Evolutionary conservation across 2,329 filamentous ascomycete species (phyloP), one percentile per base, ranked within the genome.

Genomic region (Neocucurbitaria cava): DNA sequence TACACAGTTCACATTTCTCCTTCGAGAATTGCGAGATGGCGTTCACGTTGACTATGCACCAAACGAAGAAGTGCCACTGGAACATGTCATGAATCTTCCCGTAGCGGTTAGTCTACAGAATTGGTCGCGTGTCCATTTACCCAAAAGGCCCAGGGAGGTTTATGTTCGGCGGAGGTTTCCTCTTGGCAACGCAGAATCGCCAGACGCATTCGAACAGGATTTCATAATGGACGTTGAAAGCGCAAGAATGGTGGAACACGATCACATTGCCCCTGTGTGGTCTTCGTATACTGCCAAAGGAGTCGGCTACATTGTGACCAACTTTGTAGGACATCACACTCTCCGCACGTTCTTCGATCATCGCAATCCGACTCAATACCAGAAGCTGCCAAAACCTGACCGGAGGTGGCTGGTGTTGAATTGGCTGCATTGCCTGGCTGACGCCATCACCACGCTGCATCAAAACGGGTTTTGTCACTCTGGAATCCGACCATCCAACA

Each of bases 401-500:
- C 81, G 88, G 23, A 81, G 87, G 30, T 77, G 80, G 41, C 76
- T 89, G 15, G 71, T 91, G 5, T 79, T 91, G 69, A 87, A 90
- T 70, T 92, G 89, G 89, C 84, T 92, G 65, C 86, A 89, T 66
- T 92, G 89, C 69, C 80, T 92, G 3, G 81, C 83, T 36, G 87
- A 91, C 69, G 87, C 88, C 1, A 69, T 92, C 15, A 85, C 87
- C 48, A 89, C 84, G 58, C 76, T 92, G 2, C 89, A 92, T 68
- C 82, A 81, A 58, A 82, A 82, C 43, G 85, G 86, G 1, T 81
- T 85, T 21, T 83, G 84, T 2, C 89, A 92, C 64, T 83, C 84
- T 20, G 86, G 85, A 44, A 90, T 93, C 69, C 86, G 85, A 56
- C 89, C 89, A 1, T 88, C 88, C 0, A 89, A 88, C 9, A 82